phyloP scores from a whole-genome alignment of 2,329 filamentous ascomycete genomes.

The Ustulina deusta region DNA sequence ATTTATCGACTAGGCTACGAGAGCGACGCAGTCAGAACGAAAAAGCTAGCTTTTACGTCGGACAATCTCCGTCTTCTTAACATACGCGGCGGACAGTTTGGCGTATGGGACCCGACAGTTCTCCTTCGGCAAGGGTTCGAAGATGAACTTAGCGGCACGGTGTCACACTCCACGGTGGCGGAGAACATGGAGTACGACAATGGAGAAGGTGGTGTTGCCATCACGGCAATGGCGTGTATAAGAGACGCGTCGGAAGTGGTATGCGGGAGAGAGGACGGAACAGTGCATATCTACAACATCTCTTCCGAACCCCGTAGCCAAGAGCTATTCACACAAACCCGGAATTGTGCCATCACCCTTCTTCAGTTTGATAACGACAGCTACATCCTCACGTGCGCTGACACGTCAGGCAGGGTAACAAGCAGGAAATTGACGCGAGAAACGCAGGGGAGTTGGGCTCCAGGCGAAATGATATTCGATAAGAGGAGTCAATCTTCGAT shows the following conservation, averaged over 20 bases:
- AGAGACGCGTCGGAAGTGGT: slow-evolving; percentile 27
- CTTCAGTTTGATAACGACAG: slow-evolving; percentile 40
- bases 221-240: slow-evolving; percentile 39
- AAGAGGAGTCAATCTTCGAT: neutral
- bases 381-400: slow-evolving; percentile 34
- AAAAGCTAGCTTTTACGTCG: slow-evolving; percentile 38
- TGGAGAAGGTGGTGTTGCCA: neutral
- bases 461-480: slow-evolving; percentile 15
- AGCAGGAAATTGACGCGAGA: neutral
- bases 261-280: slow-evolving; percentile 42
- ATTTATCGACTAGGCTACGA: slow-evolving; percentile 40
- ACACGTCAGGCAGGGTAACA: slow-evolving; percentile 30
- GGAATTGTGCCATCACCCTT: slow-evolving; percentile 15
- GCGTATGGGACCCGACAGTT: slow-evolving; percentile 46
- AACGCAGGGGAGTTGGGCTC: neutral
- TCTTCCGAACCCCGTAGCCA: slow-evolving; percentile 29
- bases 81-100: slow-evolving; percentile 40
- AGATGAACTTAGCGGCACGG: slow-evolving; percentile 37
- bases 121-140: slow-evolving; percentile 40
- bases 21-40: slow-evolving; percentile 2
- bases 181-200: neutral
- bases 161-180: slow-evolving; percentile 22
- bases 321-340: slow-evolving; percentile 37
- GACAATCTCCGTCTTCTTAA: slow-evolving; percentile 44
- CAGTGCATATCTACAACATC: slow-evolving; percentile 40